A percentile compares a stretch with the other conserved stretches of the same genome.
These are phyloP conservation scores for Megacollybia marginata DNA, from an alignment of 768 basidiomycete species.

Conservation along the genomic window DNA sequence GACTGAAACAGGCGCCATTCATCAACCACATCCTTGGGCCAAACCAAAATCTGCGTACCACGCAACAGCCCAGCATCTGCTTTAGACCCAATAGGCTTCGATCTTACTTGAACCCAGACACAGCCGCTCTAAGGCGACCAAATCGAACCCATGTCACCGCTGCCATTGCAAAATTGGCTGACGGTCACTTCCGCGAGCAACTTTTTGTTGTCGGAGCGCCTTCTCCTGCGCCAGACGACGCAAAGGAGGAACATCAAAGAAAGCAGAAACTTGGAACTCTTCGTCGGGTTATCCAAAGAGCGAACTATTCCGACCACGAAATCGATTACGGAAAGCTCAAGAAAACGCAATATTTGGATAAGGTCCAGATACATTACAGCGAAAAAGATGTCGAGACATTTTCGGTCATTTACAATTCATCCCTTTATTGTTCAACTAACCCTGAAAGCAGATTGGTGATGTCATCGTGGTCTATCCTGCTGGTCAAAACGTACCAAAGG, in stretches of 20 bases:
- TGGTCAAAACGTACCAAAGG: constrained; percentile 20
- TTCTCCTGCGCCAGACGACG: constrained; percentile 20
- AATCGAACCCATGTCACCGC: constrained; percentile 59
- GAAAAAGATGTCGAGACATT: constrained; percentile 37
- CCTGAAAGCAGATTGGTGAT: constrained; percentile 47
- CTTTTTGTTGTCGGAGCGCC: constrained; percentile 46
- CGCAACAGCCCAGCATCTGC: background rate
- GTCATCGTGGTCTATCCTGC: constrained; percentile 42
- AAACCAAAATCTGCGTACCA: background rate
- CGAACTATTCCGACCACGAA: constrained; percentile 16
- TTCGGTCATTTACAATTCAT: constrained; percentile 22
- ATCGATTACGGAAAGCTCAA: constrained; percentile 26
- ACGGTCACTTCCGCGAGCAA: constrained; percentile 44
- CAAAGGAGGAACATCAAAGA: constrained; percentile 16
- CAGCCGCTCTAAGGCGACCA: constrained; percentile 40
- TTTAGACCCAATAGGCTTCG: background rate
- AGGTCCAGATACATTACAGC: constrained; percentile 11
- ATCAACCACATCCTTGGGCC: background rate
- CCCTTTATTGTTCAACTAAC: background rate
- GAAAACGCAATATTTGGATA: background rate
- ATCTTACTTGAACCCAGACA: constrained; percentile 1
- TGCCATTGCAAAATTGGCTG: constrained; percentile 42
- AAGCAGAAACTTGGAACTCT: constrained; percentile 16
- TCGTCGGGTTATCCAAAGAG: constrained; percentile 15
- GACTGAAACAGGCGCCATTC: background rate